Base-by-base conservation (phyloP, 345 rosid species). In the Capsella bursapastoris region DNA sequence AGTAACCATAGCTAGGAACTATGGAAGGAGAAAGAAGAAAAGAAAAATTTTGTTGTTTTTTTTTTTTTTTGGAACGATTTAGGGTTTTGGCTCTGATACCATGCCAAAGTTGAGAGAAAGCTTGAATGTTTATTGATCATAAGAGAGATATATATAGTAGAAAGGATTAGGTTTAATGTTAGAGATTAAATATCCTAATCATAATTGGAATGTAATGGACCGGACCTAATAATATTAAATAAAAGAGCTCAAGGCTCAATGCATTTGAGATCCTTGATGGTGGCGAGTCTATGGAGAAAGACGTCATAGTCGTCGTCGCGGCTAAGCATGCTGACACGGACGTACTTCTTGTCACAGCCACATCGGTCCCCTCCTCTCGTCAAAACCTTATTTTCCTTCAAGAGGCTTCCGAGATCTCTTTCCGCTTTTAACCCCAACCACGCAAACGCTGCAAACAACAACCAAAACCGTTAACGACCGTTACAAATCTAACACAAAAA, bases 351-450 rank as follows among this genome's bases (percentile, higher is more conserved):
- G 16, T 74, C 80, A 28, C 57, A 76, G 14, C 94, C 98, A 49
- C 84, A 93, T 9, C 73, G 45, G 13, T 55, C 65, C 2, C 98
- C 98, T 1, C 85, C 78, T 66, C 96, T 88, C 15, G 79, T 53
- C 61, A 83, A 40, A 18, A 93, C 78, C 61, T 83, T 87, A 8
- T 79, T 74, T 11, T n/a, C 83, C 51, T 71, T 80, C 14, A 91
- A 37, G 16, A 88, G 63, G 8, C 76, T 61, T 65, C 53, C 89
- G 5, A 73, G 67, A 74, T 89, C 87, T 56, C 16, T 35, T 3
- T 71, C 83, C 27, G 84, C 89, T 71, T 88, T 79, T 84, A 84
- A 77, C 62, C 83, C 81, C 78, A 93, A 16, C 97, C 97, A 91
- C 25, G 92, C 96, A 76, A 91, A 93, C 11, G 86, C 98, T 93